Conservation (phyloP, 1,284 basidiomycete species). For the Gomphus sp. region DNA sequence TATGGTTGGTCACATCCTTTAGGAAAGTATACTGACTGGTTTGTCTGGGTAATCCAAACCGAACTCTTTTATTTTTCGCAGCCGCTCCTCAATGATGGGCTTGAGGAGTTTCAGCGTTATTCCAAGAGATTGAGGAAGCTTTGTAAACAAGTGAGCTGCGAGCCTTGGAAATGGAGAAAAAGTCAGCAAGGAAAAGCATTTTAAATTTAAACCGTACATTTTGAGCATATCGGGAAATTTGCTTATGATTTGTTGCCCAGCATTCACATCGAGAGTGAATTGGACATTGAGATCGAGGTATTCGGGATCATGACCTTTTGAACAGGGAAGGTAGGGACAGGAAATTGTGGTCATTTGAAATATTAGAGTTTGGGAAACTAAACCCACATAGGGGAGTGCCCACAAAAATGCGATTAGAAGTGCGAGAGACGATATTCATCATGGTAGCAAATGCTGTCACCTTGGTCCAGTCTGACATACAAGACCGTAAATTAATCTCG, state of each 20-base stretch:
- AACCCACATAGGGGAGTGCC: slow-evolving; percentile 31
- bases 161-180: slow-evolving; percentile 13
- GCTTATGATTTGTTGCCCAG: slow-evolving; percentile 18
- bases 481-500: too few species aligned
- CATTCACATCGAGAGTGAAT: slow-evolving; percentile 26
- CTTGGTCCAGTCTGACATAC: slow-evolving; percentile 27
- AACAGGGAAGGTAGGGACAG: background rate
- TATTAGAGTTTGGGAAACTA: background rate
- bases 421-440: slow-evolving; percentile 31
- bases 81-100: slow-evolving; percentile 30
- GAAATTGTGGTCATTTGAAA: background rate
- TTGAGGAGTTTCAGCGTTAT: slow-evolving; percentile 21
- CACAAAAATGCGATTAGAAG: slow-evolving; percentile 32
- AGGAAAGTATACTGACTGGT: slow-evolving; percentile 20
- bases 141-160: slow-evolving; percentile 18
- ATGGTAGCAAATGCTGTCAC: slow-evolving; percentile 24
- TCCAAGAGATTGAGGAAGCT: slow-evolving; percentile 18
- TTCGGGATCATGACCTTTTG: slow-evolving; percentile 23
- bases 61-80: slow-evolving; percentile 20
- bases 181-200: background rate
- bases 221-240: slow-evolving; percentile 30
- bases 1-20: slow-evolving; percentile 17
- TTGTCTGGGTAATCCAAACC: slow-evolving; percentile 27
- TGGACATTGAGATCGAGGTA: slow-evolving; percentile 19
- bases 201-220: slow-evolving; percentile 22